Evolutionary conservation across 2,329 filamentous ascomycete species (phyloP).

Genomic region (Tothia fuscella): DNA sequence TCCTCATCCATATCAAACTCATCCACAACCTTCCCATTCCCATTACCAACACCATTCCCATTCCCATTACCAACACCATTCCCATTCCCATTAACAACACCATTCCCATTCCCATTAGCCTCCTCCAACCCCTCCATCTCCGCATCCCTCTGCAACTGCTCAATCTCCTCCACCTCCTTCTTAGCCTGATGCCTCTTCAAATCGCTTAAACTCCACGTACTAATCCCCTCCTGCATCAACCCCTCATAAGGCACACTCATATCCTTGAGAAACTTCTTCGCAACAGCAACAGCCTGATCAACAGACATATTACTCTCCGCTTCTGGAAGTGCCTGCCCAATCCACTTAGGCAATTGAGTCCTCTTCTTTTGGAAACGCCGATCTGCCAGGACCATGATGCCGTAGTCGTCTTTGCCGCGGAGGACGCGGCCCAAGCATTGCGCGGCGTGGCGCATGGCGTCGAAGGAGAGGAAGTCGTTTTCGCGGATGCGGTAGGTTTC

Average conservation of each 20-base stretch:
- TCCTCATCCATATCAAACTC: slow-evolving; percentile 18
- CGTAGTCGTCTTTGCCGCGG: slow-evolving; percentile 95
- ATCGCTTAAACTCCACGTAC: slow-evolving; percentile 77
- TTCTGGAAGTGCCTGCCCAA: slow-evolving; percentile 74
- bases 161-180: slow-evolving; percentile 55
- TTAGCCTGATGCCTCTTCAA: slow-evolving; percentile 68
- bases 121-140: slow-evolving; percentile 32
- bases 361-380: slow-evolving; percentile 88
- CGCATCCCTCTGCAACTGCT: slow-evolving; percentile 45
- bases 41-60: slow-evolving; percentile 18
- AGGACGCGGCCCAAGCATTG: slow-evolving; percentile 92
- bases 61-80: slow-evolving; percentile 14
- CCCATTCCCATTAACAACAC: slow-evolving; percentile 24
- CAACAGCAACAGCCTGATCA: slow-evolving; percentile 83
- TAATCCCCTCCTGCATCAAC: slow-evolving; percentile 81
- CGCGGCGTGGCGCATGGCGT: slow-evolving; percentile 97
- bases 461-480: slow-evolving; percentile 96
- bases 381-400: slow-evolving; percentile 98
- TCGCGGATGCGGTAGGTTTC: slow-evolving; percentile 96
- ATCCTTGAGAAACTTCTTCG: slow-evolving; percentile 75
- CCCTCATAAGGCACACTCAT: slow-evolving; percentile 87
- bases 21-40: slow-evolving; percentile 20
- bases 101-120: slow-evolving; percentile 14
- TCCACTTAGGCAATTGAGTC: slow-evolving; percentile 89
- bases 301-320: slow-evolving; percentile 84